Base-by-base conservation (phyloP, 495 filamentous ascomycete species). In the Thozetella sp. region DNA sequence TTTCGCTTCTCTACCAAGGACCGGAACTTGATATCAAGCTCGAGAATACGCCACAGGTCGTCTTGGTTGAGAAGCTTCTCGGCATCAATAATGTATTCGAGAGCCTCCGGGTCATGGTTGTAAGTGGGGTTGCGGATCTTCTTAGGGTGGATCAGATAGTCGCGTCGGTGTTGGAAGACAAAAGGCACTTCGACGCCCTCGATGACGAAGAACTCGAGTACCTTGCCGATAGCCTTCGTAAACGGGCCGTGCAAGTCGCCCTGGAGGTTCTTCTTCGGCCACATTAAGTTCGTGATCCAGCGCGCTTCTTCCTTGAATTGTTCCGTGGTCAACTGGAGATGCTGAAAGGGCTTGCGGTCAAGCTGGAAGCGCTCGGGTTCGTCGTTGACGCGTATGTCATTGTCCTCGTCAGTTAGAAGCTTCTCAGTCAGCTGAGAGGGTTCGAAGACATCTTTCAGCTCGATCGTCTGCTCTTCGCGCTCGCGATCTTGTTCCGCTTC, bases 391-490 rank as follows among this genome's bases (percentile, higher is more conserved):
- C 95, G 90, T 57, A 99, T 97, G 53, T 84, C 78, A 70, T 97
- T 96, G 67, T 99, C 95, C 51, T 92, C 93, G 56, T 98, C 95
- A 3, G 95, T 99, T 30, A 99, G 85, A 72, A 98, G 90, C 73
- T 90, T 92, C 72, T 98, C 95, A 37, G 86, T 85, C 43, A 99
- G 86, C 72, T 98, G 91, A 1, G 93, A 93, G 1, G 96, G 96
- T 73, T 99, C 95, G 60, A 99, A 98, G 57, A 99, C 93, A 70
- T 98, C 94, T 74, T 97, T 97, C 46, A 99, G 80, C 70, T 97
- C 91, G n/a, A 98, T 80, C 25, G 79, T 78, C 62, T 86, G 78
- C 57, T 83, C 77, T 43, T 88, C 91, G 56, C 85, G 85, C 63
- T 88, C 87, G 43, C 83, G 80, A 34, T 86, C 86, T 57, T 89